Evolutionary conservation across 73 alveolate species (phyloP).

Genomic region (Paramecium tetraurelia): DNA sequence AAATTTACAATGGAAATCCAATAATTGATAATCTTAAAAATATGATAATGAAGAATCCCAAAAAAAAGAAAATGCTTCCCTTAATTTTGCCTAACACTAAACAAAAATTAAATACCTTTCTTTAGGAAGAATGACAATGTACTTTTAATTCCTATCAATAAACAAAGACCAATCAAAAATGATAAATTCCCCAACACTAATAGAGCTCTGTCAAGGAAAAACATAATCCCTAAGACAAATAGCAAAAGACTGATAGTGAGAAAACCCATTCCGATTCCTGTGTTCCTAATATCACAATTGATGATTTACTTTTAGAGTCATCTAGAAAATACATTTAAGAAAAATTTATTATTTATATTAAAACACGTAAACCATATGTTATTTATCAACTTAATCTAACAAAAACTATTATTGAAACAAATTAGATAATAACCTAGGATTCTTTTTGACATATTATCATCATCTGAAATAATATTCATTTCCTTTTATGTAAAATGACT

Average conservation of each 20-base stretch:
- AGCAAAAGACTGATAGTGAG: conserved; percentile 3
- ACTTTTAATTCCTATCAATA: conserved; percentile 2
- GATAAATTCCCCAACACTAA: conserved; percentile 6
- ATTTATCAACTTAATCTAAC: not conserved
- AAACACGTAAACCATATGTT: not conserved
- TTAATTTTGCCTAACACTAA: conserved; percentile 14
- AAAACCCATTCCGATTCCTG: conserved; percentile 45
- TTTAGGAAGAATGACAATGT: not conserved
- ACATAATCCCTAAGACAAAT: not conserved
- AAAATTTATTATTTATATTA: not conserved
- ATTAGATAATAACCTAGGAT: not conserved
- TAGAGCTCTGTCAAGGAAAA: not conserved
- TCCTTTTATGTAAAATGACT: not conserved
- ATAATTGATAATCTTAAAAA: conserved; percentile 12
- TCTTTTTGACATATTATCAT: not conserved
- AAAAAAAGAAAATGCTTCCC: not conserved
- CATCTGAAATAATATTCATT: not conserved
- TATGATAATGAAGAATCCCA: not conserved
- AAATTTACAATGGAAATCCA: conserved; percentile 53
- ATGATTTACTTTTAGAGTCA: conserved; percentile 22
- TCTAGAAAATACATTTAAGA: conserved; percentile 3
- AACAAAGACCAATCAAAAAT: conserved; percentile 14
- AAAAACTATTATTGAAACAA: not conserved
- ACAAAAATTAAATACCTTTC: not conserved
- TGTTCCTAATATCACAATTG: not conserved